These are phyloP conservation scores for Clitocybe nebularis DNA, from an alignment of 1,284 basidiomycete species.

Conservation along the genomic window DNA sequence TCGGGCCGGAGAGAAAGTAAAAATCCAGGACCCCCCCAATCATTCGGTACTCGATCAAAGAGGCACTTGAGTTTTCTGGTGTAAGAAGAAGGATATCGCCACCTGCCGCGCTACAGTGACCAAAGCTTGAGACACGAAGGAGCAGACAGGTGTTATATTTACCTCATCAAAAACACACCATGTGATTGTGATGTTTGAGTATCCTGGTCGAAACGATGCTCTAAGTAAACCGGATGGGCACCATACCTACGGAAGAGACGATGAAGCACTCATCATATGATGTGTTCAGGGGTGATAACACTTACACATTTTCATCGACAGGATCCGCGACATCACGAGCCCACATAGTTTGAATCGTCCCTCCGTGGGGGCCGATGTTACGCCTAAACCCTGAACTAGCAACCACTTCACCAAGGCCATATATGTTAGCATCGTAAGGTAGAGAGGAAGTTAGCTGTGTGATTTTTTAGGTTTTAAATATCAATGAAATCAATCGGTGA, in stretches of 20 bases:
- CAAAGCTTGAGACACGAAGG: background rate
- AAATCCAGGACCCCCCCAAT: constrained; percentile 66
- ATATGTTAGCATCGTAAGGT: constrained; percentile 66
- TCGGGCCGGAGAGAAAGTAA: constrained; percentile 70
- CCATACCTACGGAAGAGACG: constrained; percentile 48
- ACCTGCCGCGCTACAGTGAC: constrained; percentile 45
- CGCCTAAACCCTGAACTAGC: constrained; percentile 65
- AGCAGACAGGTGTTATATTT: too few relatives aligned
- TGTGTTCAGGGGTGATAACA: constrained; percentile 3
- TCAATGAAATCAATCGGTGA: background rate
- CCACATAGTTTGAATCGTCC: constrained; percentile 72
- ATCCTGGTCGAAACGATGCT: constrained; percentile 52
- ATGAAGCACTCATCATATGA: background rate
- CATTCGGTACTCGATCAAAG: constrained; percentile 61
- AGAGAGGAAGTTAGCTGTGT: constrained; percentile 65
- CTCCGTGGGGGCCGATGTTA: constrained; percentile 50
- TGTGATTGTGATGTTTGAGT: constrained; percentile 54
- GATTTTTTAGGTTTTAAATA: background rate
- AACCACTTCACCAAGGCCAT: constrained; percentile 75
- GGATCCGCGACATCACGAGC: constrained; percentile 59
- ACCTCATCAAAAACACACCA: constrained; percentile 69
- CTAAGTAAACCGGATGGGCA: constrained; percentile 64
- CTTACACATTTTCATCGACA: constrained; percentile 58
- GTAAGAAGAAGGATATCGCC: constrained; percentile 63
- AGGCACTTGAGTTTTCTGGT: constrained; percentile 43